phyloP scores from a whole-genome alignment of 78 protist species.

The Acrasis kona region DNA sequence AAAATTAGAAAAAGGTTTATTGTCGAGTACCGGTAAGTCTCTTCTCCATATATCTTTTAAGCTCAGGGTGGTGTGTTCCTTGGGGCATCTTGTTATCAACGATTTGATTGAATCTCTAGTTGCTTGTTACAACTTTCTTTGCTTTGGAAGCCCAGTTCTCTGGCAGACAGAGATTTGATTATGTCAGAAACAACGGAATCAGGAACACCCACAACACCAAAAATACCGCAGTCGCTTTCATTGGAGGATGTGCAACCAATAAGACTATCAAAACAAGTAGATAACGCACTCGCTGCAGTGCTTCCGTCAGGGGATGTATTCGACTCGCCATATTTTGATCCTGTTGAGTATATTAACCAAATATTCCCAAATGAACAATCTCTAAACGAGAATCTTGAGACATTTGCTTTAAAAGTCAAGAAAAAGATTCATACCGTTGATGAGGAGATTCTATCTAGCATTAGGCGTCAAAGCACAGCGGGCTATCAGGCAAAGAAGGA shows the following conservation, averaged over 20 bases:
- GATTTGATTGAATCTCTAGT: too few species aligned
- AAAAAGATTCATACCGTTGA: background rate
- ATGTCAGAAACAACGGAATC: too few species aligned
- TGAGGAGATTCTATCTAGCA: background rate
- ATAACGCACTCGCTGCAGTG: background rate
- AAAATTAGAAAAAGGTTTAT: background rate
- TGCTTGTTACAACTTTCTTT: too few species aligned
- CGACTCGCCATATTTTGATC: background rate
- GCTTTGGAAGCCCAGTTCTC: too few species aligned
- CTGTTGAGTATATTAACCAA: background rate
- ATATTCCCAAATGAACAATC: background rate
- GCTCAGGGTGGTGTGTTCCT: slow-evolving; percentile 13
- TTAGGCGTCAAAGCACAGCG: background rate
- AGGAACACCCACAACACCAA: too few species aligned
- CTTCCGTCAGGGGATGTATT: background rate
- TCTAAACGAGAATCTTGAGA: background rate
- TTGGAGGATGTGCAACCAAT: too few species aligned
- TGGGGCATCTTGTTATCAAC: background rate
- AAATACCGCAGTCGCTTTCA: too few species aligned
- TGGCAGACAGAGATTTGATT: too few species aligned
- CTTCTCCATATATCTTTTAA: slow-evolving; percentile 26
- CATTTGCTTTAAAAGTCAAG: background rate
- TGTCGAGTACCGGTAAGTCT: background rate
- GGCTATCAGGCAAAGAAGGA: background rate
- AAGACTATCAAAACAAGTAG: too few species aligned